Percentiles rank a stretch among this genome's conserved stretches.
These are phyloP conservation scores for Suillus occidentalis DNA, from an alignment of 768 basidiomycete species.

Conservation along the genomic window DNA sequence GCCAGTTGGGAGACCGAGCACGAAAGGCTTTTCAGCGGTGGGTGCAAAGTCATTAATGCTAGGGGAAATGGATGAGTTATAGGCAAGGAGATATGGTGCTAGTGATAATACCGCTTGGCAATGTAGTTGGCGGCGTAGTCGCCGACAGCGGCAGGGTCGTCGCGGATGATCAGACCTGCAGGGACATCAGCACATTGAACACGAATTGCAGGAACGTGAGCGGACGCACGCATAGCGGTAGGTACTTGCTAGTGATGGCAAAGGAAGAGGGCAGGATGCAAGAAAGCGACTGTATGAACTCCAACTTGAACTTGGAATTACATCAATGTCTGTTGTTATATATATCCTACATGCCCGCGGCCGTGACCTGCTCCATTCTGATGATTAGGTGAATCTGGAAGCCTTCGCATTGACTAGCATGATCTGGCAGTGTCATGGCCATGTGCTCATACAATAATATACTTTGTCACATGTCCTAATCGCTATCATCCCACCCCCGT, in stretches of 20 bases:
- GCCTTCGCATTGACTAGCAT: neutral
- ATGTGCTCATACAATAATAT: neutral
- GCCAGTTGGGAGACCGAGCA: constrained; percentile 86
- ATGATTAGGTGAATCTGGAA: neutral
- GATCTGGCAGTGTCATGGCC: neutral
- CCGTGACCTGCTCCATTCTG: neutral
- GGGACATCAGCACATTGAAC: neutral
- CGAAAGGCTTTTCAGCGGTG: constrained; percentile 73
- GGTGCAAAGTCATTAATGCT: constrained; percentile 84
- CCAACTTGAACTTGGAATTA: neutral
- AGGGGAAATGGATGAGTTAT: constrained; percentile 5
- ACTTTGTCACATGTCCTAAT: neutral
- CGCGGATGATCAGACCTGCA: constrained; percentile 81
- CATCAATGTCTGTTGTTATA: neutral
- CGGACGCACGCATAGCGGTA: neutral
- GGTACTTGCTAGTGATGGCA: neutral
- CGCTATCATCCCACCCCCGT: neutral
- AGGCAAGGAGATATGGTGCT: neutral
- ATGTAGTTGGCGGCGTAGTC: constrained; percentile 82
- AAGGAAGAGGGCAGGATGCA: neutral
- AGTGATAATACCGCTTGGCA: constrained; percentile 59
- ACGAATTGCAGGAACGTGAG: neutral
- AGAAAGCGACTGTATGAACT: neutral
- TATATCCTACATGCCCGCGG: neutral
- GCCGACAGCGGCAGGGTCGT: constrained; percentile 68